Base-by-base conservation (phyloP, 2,329 filamentous ascomycete genomes). In the Dactylellina parvicollis region DNA sequence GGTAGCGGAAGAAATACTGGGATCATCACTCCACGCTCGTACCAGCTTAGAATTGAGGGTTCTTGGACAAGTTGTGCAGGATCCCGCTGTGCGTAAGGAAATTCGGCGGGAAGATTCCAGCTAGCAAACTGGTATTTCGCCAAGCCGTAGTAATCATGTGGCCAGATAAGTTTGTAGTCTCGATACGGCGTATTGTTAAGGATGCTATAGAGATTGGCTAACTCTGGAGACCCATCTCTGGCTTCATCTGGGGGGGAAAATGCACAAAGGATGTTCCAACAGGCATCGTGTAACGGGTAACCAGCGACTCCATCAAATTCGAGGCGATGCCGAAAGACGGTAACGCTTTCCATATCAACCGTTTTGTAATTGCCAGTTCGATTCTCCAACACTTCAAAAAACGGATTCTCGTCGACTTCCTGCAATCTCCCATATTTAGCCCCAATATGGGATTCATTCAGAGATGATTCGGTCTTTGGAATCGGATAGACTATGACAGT, bases 101-200 rank as follows among this genome's bases (percentile, higher is more conserved):
- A 49, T 49, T 49, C 22, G 14, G 24, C 12, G n/a, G 46, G 46
- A 49, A 49, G 22, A 30, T 4, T 8, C 46, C 46, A 49, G 3
- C 22, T 30, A 4, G 46, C 8, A 16, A 3, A 2, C n/a, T 49
- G 46, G 8, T 49, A 49, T 16, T 30, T 49, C 9, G 22, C 20
- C 16, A 49, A 49, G 4, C 46, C 46, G 14, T 49, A 49, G 12
- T 49, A 49, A 16, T 16, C 22, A 14, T 49, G 46, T 3, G 46
- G 46, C 46, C 46, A 49, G 9, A 1, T 3, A 49, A 49, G 1
- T 8, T 30, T 49, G 8, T 49, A 10, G 46, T 49, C 16, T 1
- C 46, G 46, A 16, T 49, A 49, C 16, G 46, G 46, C 46, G 28
- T 30, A 49, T 49, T 49, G 46, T 49, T 49, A 26, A 49, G 22